Base-by-base conservation (phyloP, 208 protist species). In the Leptomonas pyrrhocoris region DNA sequence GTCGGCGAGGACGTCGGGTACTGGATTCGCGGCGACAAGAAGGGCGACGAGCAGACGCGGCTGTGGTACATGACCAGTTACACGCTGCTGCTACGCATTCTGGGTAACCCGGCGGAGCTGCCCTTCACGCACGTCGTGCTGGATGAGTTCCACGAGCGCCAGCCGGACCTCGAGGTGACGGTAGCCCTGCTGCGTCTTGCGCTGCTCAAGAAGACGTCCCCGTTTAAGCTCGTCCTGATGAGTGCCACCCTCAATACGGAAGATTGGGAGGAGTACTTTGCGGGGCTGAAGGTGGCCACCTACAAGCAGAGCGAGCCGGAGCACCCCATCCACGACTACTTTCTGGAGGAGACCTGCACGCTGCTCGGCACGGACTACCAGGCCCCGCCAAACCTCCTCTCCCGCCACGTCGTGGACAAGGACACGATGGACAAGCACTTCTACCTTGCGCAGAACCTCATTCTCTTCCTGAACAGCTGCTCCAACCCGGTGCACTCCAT, bases 61-160 rank as follows among this genome's bases (percentile, higher is more conserved):
- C 77, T 96, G 65, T 89, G 81, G 92, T 96, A 96, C 73, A 89
- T 96, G 79, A 96, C 89, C 40, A 94, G 83, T 73, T 96, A 95
- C 81, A 94, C 88, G 2, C 85, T 96, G 46, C 82, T 96, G 27
- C 78, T 96, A 11, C 74, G 81, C 40, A 61, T 96, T 21, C 64
- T 96, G 34, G 73, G 86, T 59, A 74, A 79, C 62, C 84, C 63
- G 46, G 82, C 58, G 58, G 68, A 75, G 42, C 54, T 92, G 49
- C 80, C 79, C 30, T 84, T 94, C 73, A 96, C 90, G 36, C 94
- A 98, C 80, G 81, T 98, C 42, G 86, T 98, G n/a, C 85, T 98
- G 53, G 96, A 98, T 71, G 96, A 98, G 64, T 95, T 98, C 59
- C 96, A 98, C 73, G 96, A 98, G 82, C 81, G 95, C 27, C 98